Percentiles rank a stretch among this genome's conserved stretches.
Conservation (phyloP, 2,329 filamentous ascomycete genomes). For the Decorospora gaudefroyi region DNA sequence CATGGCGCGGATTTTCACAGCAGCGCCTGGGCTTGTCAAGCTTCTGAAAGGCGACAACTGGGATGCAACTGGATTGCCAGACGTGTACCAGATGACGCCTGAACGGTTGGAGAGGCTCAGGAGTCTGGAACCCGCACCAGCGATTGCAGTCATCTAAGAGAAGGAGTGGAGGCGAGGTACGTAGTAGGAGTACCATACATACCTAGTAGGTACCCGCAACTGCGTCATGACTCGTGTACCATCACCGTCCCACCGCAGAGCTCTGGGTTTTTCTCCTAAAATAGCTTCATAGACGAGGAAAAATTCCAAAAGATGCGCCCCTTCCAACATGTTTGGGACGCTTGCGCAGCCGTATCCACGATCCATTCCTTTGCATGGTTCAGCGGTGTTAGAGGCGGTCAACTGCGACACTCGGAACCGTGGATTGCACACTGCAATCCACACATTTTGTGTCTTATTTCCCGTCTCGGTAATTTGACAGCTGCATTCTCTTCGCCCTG, state of each 20-base stretch:
- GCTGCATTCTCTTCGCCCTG: constrained; percentile 9
- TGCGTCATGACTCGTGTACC: constrained; percentile 5
- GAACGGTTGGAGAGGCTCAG: constrained; percentile 20
- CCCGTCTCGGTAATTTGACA: constrained; percentile 6
- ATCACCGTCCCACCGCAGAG: too few relatives aligned
- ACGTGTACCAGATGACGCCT: constrained; percentile 30
- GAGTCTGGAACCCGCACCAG: not conserved
- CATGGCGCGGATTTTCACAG: constrained; percentile 37
- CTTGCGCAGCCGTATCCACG: constrained; percentile 9
- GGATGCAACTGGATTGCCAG: constrained; percentile 26
- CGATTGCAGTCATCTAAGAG: constrained; percentile 17
- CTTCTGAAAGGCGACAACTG: constrained; percentile 30
- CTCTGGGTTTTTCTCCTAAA: constrained; percentile 1
- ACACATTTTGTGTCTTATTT: constrained; percentile 10
- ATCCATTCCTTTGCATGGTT: constrained; percentile 1
- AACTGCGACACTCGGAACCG: constrained; percentile 7
- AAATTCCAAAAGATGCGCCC: not conserved
- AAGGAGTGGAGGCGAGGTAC: too few relatives aligned
- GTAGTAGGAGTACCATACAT: too few relatives aligned
- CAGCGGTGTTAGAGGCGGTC: constrained; percentile 7
- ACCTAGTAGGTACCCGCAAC: too few relatives aligned
- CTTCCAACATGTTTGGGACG: constrained; percentile 3
- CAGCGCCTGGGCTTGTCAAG: constrained; percentile 33
- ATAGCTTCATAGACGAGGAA: constrained; percentile 6
- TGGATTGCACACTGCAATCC: constrained; percentile 8